A percentile compares a stretch with the other conserved stretches of the same genome.
Evolutionary conservation across 192 early-diverging fungal genomes (phyloP).

Genomic region (Coemansia sp.): DNA sequence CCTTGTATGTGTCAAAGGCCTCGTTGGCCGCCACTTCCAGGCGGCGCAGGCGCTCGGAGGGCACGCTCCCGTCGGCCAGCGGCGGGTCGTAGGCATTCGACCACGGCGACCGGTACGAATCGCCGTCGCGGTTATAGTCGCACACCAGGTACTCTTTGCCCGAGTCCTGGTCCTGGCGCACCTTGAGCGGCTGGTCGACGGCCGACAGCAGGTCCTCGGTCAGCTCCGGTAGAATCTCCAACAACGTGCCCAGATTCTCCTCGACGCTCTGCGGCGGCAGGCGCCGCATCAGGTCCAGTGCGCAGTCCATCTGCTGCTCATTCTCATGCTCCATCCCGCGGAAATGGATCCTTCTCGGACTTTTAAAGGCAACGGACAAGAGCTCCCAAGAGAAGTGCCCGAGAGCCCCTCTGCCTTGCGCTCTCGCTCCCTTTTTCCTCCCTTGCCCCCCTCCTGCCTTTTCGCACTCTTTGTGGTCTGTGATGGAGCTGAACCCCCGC

Average conservation of each 20-base stretch:
- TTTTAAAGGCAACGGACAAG: background rate
- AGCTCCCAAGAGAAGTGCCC: background rate
- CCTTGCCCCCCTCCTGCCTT: too few relatives aligned
- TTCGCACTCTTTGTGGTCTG: background rate
- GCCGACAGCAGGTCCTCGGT: conserved; percentile 86
- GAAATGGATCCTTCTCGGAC: too few relatives aligned
- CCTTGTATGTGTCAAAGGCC: conserved; percentile 93
- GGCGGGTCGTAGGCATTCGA: conserved; percentile 91
- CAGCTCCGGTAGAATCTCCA: conserved; percentile 76
- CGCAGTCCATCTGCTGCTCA: conserved; percentile 75
- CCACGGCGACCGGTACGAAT: conserved; percentile 96
- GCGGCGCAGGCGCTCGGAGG: conserved; percentile 75
- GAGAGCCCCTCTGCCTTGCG: background rate
- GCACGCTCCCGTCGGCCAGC: conserved; percentile 67
- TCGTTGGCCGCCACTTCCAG: conserved; percentile 91
- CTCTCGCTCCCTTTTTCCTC: background rate
- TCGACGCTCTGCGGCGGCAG: conserved; percentile 89
- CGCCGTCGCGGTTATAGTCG: conserved; percentile 96
- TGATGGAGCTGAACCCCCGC: conserved; percentile 52
- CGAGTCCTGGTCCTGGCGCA: conserved; percentile 59
- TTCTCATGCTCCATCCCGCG: conserved; percentile 33
- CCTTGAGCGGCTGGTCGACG: conserved; percentile 89
- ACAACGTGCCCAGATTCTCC: conserved; percentile 76
- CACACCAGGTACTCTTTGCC: conserved; percentile 84
- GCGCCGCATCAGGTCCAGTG: conserved; percentile 95